A percentile compares a stretch with the other conserved stretches of the same genome.
Conservation (phyloP, 352 stramenopile species). For the Globisporangium barbulae region DNA sequence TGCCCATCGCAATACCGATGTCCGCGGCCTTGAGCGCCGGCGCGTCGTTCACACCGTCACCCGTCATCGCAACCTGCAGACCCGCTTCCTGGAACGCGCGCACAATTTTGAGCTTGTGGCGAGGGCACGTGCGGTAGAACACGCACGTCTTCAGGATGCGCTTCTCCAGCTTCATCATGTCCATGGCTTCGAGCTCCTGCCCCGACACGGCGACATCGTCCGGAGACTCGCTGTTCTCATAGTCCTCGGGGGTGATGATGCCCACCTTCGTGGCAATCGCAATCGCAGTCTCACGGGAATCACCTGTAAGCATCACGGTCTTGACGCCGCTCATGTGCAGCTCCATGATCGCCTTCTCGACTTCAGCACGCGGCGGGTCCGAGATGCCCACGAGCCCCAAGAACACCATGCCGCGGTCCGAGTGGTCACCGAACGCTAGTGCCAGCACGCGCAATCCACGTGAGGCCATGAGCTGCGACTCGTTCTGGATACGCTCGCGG, state of each 20-base stretch:
- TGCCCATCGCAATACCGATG: constrained; percentile 98
- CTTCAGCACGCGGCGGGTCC: constrained; percentile 62
- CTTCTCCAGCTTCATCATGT: constrained; percentile 72
- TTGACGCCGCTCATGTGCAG: constrained; percentile 56
- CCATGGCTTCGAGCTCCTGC: constrained; percentile 89
- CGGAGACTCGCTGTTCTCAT: constrained; percentile 28
- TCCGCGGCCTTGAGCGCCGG: constrained; percentile 96
- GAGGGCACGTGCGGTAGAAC: constrained; percentile 94
- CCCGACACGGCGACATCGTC: constrained; percentile 75
- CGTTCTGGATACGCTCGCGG: constrained; percentile 55
- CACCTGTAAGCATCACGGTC: constrained; percentile 93
- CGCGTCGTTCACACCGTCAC: constrained; percentile 99
- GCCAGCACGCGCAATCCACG: constrained; percentile 87
- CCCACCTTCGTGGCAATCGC: constrained; percentile 93
- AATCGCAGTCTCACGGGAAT: constrained; percentile 94
- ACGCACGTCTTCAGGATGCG: constrained; percentile 90
- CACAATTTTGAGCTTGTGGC: constrained; percentile 97
- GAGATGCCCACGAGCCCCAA: constrained; percentile 93
- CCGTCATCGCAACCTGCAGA: constrained; percentile 96
- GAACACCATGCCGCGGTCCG: constrained; percentile 88
- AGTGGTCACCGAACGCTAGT: constrained; percentile 82
- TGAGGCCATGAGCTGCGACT: constrained; percentile 64
- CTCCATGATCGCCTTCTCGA: constrained; percentile 61
- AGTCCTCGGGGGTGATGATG: constrained; percentile 81
- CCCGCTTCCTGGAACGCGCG: constrained; percentile 85